Evolutionary conservation across 139 green algal species (phyloP), one percentile per base, ranked within the genome.

Genomic region (Chlorella vulgaris): DNA sequence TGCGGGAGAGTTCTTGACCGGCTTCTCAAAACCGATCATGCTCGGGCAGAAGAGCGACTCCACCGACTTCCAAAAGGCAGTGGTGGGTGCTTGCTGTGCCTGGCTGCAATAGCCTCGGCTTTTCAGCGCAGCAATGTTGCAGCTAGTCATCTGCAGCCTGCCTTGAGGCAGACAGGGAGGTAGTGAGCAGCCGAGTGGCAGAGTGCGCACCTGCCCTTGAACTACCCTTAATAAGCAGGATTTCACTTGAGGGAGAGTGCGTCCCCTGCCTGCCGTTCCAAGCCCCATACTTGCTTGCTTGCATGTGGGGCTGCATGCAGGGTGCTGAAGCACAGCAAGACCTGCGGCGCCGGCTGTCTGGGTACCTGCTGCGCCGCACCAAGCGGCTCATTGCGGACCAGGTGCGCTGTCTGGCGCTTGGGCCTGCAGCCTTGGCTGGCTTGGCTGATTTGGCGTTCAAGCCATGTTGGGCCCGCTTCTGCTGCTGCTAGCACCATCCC

Each of bases 311-410:
- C n/a, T n/a, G n/a, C n/a, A n/a, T 38, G 28, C 74, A 80, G 74
- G 74, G 74, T 58, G 18, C 47, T 29, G 38, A 69, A n/a, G 58
- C 58, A 50, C 83, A 83, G 80, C 35, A 53, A 0, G 38, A 88
- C 62, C 78, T 94, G 53, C 76, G 78, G 6, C 0, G 19, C 5
- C 19, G 84, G 55, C 80, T 94, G 42, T 31, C 42, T 4, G 73
- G 53, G 40, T 83, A 83, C 58, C 55, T 96, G 78, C 80, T 96
- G 81, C 83, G 93, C 39, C 86, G 93, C 53, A 93, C 81, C 55
- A 96, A 96, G 84, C 80, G 87, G 7, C 83, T 90, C 36, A 90
- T 96, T 50, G 77, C 65, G 2, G 66, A 92, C 22, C 76, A 81
- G 69, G 69, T 62, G 29, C 4, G 47, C n/a, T n/a, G n/a, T n/a